A percentile compares a stretch with the other conserved stretches of the same genome.
Evolutionary conservation across 2,329 filamentous ascomycete genomes (phyloP).

Genomic region (Dactylellina haptotyla): DNA sequence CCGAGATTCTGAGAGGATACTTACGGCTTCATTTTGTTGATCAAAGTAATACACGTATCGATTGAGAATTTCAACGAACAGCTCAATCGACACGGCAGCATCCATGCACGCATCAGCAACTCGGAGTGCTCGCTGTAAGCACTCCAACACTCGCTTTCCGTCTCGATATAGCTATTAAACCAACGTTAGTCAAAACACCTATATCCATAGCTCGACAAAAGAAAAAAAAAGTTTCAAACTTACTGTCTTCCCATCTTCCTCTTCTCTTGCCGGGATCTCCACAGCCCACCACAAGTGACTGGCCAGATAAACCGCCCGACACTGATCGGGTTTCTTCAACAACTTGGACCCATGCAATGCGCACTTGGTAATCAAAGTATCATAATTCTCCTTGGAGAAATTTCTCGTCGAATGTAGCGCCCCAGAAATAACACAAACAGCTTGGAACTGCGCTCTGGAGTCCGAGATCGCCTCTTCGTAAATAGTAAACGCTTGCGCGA

Average conservation of each 20-base stretch:
- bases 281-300: constrained; percentile 99
- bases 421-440: constrained; percentile 91
- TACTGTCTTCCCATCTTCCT: constrained; percentile 83
- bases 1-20: constrained; percentile 57
- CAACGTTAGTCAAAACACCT: constrained; percentile 55
- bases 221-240: constrained; percentile 62
- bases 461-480: constrained; percentile 97
- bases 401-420: constrained; percentile 87
- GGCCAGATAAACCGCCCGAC: constrained; percentile 92
- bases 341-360: constrained; percentile 96
- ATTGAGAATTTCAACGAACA: constrained; percentile 98
- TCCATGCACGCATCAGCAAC: constrained; percentile 99
- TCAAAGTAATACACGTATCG: constrained; percentile 99
- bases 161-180: constrained; percentile 83
- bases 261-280: constrained; percentile 78
- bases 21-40: constrained; percentile 93
- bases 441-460: constrained; percentile 96
- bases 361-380: constrained; percentile 97
- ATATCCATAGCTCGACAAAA: not conserved
- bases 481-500: constrained; percentile 96
- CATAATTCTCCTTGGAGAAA: constrained; percentile 97
- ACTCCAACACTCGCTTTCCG: constrained; percentile 95
- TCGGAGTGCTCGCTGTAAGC: constrained; percentile 89
- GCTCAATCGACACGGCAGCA: constrained; percentile 79
- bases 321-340: constrained; percentile 97